These are phyloP conservation scores for Lactuca saligna DNA, from an alignment of 129 eudicot species.

Conservation along the genomic window DNA sequence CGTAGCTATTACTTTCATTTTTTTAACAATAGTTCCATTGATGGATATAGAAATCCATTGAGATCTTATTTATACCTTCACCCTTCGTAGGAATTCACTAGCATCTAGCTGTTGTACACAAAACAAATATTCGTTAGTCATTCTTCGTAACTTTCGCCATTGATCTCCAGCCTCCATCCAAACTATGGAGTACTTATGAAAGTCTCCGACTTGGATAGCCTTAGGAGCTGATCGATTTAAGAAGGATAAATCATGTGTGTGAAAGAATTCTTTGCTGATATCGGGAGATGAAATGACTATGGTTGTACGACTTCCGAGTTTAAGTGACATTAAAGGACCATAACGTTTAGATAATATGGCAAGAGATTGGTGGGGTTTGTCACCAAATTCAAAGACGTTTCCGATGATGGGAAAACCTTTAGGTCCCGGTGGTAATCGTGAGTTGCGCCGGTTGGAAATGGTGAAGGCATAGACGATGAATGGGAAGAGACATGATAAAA, in stretches of 20 bases:
- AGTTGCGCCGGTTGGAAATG: conserved; percentile 17
- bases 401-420: conserved; percentile 24
- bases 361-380: too few species aligned
- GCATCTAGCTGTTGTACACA: background rate
- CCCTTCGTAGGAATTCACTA: background rate
- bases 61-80: conserved; percentile 6
- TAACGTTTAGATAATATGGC: too few species aligned
- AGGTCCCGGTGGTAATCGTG: conserved; percentile 60
- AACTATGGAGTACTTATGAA: conserved; percentile 33
- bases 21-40: too few species aligned
- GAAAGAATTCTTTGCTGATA: conserved; percentile 39
- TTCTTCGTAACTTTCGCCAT: conserved; percentile 47
- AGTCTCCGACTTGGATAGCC: conserved; percentile 9
- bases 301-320: conserved; percentile 19
- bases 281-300: conserved; percentile 50
- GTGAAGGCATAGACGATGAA: background rate
- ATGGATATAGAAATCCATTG: too few species aligned
- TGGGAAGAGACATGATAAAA: background rate
- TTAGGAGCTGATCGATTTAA: conserved; percentile 5
- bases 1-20: too few species aligned
- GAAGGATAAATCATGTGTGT: conserved; percentile 37
- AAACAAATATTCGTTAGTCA: conserved; percentile 26
- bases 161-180: conserved; percentile 30
- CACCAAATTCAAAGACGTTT: too few species aligned
- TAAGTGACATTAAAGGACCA: too few species aligned